Conservation (phyloP, 2,329 filamentous ascomycete species). For the Fusarium sulawesiense region DNA sequence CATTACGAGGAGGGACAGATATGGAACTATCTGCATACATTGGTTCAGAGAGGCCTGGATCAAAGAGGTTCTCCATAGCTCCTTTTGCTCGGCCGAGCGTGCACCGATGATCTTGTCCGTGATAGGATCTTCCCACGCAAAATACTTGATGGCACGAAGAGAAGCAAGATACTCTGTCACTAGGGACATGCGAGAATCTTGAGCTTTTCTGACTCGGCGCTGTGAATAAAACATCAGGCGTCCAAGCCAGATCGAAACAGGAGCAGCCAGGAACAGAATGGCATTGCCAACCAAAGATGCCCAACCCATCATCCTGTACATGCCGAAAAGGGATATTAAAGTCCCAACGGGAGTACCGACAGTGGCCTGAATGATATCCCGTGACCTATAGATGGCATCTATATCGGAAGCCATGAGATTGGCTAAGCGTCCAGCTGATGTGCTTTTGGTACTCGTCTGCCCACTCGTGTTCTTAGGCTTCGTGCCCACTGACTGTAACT, state of each 20-base stretch:
- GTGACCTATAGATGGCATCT: conserved; percentile 63
- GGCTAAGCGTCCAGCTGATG: conserved; percentile 63
- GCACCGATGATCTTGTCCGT: conserved; percentile 62
- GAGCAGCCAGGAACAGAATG: conserved; percentile 60
- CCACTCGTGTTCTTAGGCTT: conserved; percentile 47
- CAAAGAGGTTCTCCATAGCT: conserved; percentile 65
- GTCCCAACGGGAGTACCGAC: conserved; percentile 61
- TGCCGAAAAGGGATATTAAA: conserved; percentile 60
- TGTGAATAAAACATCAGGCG: conserved; percentile 63
- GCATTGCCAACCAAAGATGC: conserved; percentile 63
- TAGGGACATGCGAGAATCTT: conserved; percentile 67
- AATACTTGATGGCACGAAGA: conserved; percentile 70
- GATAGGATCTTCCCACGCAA: conserved; percentile 68
- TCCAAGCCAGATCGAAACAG: conserved; percentile 63
- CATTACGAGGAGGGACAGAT: conserved; percentile 64
- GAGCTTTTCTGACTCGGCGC: conserved; percentile 64
- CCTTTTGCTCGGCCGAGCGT: conserved; percentile 63
- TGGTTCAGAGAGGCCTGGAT: conserved; percentile 60
- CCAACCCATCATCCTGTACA: conserved; percentile 68
- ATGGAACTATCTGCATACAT: conserved; percentile 64
- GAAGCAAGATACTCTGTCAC: conserved; percentile 69
- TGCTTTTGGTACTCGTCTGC: conserved; percentile 49
- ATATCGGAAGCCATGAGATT: conserved; percentile 70
- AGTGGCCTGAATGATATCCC: conserved; percentile 62
- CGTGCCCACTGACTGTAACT: conserved; percentile 35